A percentile compares a stretch with the other conserved stretches of the same genome.
These are phyloP conservation scores for Metschnikowia reukaufii DNA, from an alignment of 805 yeast genomes.

Conservation along the genomic window DNA sequence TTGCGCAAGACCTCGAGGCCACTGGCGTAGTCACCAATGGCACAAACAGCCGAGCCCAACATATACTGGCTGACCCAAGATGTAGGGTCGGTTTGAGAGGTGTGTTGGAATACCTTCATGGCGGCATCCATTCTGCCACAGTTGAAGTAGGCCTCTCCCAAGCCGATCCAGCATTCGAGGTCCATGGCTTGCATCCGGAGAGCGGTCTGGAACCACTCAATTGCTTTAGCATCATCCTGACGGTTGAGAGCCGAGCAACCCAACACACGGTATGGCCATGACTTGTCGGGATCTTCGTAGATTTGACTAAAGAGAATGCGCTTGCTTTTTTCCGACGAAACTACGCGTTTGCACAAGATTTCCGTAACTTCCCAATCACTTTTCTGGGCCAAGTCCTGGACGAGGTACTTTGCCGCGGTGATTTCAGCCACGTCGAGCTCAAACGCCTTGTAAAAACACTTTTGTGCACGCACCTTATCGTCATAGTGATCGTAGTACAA, in stretches of 20 bases:
- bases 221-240: conserved; percentile 74
- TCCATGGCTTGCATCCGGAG: conserved; percentile 67
- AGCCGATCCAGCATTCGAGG: conserved; percentile 82
- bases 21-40: conserved; percentile 62
- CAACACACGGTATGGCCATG: conserved; percentile 89
- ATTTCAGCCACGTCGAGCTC: conserved; percentile 80
- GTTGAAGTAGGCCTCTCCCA: conserved; percentile 92
- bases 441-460: conserved; percentile 86
- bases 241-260: conserved; percentile 75
- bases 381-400: conserved; percentile 61
- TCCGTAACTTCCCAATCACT: conserved; percentile 87
- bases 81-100: conserved; percentile 51
- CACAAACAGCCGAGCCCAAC: conserved; percentile 63
- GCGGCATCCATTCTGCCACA: conserved; percentile 90
- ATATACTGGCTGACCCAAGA: conserved; percentile 67
- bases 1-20: conserved; percentile 51
- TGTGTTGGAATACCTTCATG: conserved; percentile 72
- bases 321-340: conserved; percentile 61
- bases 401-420: conserved; percentile 70
- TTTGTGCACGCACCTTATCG: conserved; percentile 70
- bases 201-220: conserved; percentile 86
- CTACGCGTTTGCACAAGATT: conserved; percentile 62
- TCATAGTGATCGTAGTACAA: conserved; percentile 59
- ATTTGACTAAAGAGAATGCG: conserved; percentile 38
- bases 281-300: conserved; percentile 36